These are phyloP conservation scores for Aspergillus versicolor DNA, from an alignment of 2,329 filamentous ascomycete species.

Conservation along the genomic window DNA sequence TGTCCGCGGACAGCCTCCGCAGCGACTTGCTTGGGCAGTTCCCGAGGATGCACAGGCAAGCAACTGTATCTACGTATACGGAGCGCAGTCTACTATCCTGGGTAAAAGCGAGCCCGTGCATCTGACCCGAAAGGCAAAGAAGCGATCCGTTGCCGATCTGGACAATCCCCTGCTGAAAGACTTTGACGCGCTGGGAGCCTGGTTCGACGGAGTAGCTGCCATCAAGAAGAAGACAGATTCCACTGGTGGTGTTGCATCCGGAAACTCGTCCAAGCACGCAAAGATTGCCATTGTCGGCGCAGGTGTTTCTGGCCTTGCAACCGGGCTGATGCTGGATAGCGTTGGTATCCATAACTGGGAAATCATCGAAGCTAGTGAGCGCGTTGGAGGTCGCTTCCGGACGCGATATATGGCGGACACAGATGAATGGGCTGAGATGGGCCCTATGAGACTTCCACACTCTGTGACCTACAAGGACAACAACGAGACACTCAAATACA, in stretches of 20 bases:
- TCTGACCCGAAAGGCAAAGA: neutral
- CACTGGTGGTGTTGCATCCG: slow-evolving; percentile 3
- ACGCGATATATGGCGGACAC: slow-evolving; percentile 40
- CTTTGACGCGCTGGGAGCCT: slow-evolving; percentile 8
- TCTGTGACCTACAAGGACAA: slow-evolving; percentile 22
- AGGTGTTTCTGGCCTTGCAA: slow-evolving; percentile 44
- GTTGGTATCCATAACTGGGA: slow-evolving; percentile 47
- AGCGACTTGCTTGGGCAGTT: neutral
- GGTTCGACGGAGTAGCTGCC: slow-evolving; percentile 27
- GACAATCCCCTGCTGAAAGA: neutral
- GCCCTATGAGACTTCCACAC: slow-evolving; percentile 27
- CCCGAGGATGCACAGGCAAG: neutral
- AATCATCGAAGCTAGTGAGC: slow-evolving; percentile 44
- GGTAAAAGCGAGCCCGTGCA: neutral
- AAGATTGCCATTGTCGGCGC: slow-evolving; percentile 29
- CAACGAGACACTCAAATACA: slow-evolving; percentile 22
- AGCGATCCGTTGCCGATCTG: neutral
- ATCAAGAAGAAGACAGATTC: slow-evolving; percentile 17
- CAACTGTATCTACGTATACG: neutral
- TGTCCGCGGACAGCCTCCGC: neutral
- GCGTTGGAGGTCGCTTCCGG: slow-evolving; percentile 45
- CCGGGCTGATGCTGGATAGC: slow-evolving; percentile 44
- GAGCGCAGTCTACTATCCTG: neutral
- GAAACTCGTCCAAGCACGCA: slow-evolving; percentile 12
- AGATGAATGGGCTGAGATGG: slow-evolving; percentile 29